These are phyloP conservation scores for Fusarium nelsonii DNA, from an alignment of 2,329 filamentous ascomycete genomes.

Conservation along the genomic window DNA sequence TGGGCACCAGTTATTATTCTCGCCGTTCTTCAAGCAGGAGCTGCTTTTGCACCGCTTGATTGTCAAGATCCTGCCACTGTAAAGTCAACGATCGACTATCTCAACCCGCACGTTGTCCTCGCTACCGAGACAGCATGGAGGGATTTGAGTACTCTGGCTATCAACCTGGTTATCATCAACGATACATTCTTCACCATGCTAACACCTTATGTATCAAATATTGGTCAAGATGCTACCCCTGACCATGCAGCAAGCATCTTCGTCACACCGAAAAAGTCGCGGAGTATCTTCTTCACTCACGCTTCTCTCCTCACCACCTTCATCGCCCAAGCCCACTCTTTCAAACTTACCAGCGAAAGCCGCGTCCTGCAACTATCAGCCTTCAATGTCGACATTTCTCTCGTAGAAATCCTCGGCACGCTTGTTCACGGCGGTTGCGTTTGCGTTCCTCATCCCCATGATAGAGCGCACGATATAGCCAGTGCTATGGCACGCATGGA, in stretches of 20 bases:
- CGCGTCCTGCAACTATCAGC: constrained; percentile 69
- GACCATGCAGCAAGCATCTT: constrained; percentile 70
- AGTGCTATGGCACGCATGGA: constrained; percentile 64
- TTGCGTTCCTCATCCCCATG: constrained; percentile 66
- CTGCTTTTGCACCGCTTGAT: constrained; percentile 64
- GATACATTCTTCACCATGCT: constrained; percentile 56
- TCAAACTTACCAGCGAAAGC: constrained; percentile 63
- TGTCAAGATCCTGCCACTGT: constrained; percentile 58
- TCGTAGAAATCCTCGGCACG: constrained; percentile 65
- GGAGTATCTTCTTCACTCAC: constrained; percentile 73
- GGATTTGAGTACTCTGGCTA: constrained; percentile 56
- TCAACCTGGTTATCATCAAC: constrained; percentile 58
- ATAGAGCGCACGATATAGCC: constrained; percentile 63
- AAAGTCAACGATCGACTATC: constrained; percentile 57
- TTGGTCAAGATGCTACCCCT: constrained; percentile 52
- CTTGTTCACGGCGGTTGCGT: constrained; percentile 69
- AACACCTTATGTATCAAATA: constrained; percentile 48
- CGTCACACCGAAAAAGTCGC: constrained; percentile 67
- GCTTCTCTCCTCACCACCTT: constrained; percentile 67
- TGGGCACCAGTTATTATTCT: constrained; percentile 78
- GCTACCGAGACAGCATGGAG: constrained; percentile 58
- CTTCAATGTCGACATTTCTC: constrained; percentile 65
- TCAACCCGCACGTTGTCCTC: constrained; percentile 60
- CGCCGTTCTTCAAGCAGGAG: constrained; percentile 72
- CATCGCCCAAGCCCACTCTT: constrained; percentile 61